Base-by-base conservation (phyloP, 139 green algal species). In the Pleodorina starrii region DNA sequence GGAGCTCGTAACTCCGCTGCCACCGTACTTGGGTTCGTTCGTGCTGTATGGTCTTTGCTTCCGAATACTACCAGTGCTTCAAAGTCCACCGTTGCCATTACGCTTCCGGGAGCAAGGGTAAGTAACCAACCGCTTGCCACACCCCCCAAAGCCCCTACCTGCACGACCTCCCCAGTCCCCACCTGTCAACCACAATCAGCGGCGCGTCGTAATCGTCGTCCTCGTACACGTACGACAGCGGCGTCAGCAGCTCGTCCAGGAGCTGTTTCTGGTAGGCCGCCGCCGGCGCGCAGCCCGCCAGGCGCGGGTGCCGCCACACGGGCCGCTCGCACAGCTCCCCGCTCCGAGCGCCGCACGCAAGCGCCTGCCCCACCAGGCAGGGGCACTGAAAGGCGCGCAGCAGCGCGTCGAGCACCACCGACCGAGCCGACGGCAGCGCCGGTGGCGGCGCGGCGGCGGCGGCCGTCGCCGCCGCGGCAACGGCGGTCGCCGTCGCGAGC, bases 141-240 rank as follows among this genome's bases (percentile, higher is more conserved):
- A n/a, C n/a, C n/a, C 60, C 43, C 43, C 77, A n/a, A 59, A 87
- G n/a, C 60, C 77, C 81, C 12, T 42, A 78, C n/a, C 81, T 87
- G 81, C 12, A 40, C 40, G 54, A 7, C 54, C 6, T 21, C 54
- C 54, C 54, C 54, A 4, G 54, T 7, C 9, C 5, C 21, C 7
- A 66, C 54, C 54, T 66, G 54, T 54, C 12, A n/a, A 88, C 83
- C 2, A 72, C 25, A 21, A 88, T 32, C 44, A 88, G 66, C 5
- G 83, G 83, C 17, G 83, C 83, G 16, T 88, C 83, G 83, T 88
- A 88, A 46, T 81, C 66, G 25, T 88, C 83, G 4, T 88, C 83
- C 66, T 88, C 83, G 48, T 88, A 88, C 83, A 80, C 68, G 66
- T 80, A 88, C 83, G 83, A 87, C 59, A 87, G 81, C 42, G 81